These are phyloP conservation scores for Mangifera indica DNA, from an alignment of 345 rosid species.

Conservation along the genomic window DNA sequence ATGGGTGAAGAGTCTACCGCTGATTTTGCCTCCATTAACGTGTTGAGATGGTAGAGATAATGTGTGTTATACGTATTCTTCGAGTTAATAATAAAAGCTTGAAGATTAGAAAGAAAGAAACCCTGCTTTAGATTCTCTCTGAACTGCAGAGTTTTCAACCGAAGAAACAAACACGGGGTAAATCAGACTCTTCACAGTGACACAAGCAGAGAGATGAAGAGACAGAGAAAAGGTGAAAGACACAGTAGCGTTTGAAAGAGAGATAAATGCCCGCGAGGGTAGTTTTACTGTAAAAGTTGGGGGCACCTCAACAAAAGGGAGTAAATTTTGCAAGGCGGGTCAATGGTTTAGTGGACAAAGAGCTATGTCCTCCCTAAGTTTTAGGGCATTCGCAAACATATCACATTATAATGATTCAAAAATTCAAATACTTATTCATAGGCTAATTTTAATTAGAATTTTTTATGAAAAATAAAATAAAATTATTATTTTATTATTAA, in stretches of 20 bases:
- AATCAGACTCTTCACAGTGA: conserved; percentile 2
- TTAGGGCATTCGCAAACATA: no score
- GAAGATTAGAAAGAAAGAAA: neutral
- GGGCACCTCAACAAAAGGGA: no score
- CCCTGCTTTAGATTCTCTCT: conserved; percentile 11
- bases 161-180: neutral
- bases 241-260: neutral
- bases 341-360: no score
- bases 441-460: no score
- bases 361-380: no score
- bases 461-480: no score
- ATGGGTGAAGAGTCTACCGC: conserved; percentile 41
- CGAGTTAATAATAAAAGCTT: neutral
- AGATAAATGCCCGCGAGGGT: no score
- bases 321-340: no score
- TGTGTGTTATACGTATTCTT: neutral
- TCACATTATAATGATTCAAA: no score
- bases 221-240: neutral
- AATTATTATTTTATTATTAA: no score
- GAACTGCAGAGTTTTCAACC: neutral
- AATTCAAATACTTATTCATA: no score
- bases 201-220: neutral
- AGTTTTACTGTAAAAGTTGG: no score
- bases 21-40: conserved; percentile 37
- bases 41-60: neutral